Evolutionary conservation across 148 eudicot genomes (phyloP).

Genomic region (Rhododendron williamsianum): DNA sequence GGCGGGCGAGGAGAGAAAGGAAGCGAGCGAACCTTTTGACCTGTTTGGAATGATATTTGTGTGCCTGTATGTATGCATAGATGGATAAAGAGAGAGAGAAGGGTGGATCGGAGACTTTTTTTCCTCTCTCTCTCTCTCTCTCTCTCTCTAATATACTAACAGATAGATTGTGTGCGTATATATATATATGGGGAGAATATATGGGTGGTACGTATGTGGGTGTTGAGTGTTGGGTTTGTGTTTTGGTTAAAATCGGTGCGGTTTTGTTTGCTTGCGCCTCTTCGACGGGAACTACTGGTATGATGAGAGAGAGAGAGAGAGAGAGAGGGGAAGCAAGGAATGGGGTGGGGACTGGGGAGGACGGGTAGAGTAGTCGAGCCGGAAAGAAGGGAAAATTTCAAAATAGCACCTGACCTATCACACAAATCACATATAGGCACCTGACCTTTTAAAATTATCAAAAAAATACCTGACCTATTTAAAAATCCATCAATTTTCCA

Average conservation of each 20-base stretch:
- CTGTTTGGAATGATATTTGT: neutral
- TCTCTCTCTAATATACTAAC: conserved; percentile 1
- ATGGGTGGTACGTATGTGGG: neutral
- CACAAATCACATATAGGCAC: too few relatives aligned
- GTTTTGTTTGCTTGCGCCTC: conserved; percentile 11
- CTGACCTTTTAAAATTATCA: too few relatives aligned
- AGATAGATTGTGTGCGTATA: neutral
- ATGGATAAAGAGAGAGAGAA: neutral
- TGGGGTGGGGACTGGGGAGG: conserved; percentile 12
- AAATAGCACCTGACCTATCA: too few relatives aligned
- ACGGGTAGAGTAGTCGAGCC: conserved; percentile 35
- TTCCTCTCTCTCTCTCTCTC: too few relatives aligned
- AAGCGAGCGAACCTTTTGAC: conserved; percentile 11
- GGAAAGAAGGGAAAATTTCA: too few relatives aligned
- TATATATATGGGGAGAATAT: neutral
- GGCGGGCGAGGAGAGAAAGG: neutral
- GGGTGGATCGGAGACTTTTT: neutral
- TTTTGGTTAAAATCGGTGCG: neutral
- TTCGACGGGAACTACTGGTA: conserved; percentile 14
- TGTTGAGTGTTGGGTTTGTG: neutral
- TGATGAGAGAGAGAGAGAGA: conserved; percentile 11
- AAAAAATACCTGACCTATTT: too few relatives aligned
- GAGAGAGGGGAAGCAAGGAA: conserved; percentile 30
- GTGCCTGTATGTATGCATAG: neutral
- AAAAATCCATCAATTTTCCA: too few relatives aligned